Base-by-base conservation (phyloP, 2,329 filamentous ascomycete genomes). In the Penicillium sp. region DNA sequence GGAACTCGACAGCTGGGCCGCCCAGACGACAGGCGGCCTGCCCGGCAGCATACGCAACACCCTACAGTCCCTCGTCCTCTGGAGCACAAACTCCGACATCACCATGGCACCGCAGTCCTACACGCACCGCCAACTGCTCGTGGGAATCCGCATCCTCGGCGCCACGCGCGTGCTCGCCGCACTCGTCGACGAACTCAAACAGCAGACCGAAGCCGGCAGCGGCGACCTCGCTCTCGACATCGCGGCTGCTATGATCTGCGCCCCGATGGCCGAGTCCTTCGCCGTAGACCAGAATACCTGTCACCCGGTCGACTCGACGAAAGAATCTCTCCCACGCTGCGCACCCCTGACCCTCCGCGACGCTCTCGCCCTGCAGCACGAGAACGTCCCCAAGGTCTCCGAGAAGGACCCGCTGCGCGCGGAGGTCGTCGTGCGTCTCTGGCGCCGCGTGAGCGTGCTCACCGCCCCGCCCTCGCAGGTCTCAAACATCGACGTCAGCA, bases 31-130 rank as follows among this genome's bases (percentile, higher is more conserved):
- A 13, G 71, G 67, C 27, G 76, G 67, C 1, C 56, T 80, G 9
- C 57, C 68, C n/a, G 64, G 64, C 14, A 69, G 68, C 19, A 61
- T 81, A 11, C 69, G 72, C 23, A 70, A 65, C 37, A 73, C 70
- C 0, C 67, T 80, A 31, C 74, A 75, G 26, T 68, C 73, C 3
- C 62, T 80, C 7, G 66, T 75, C 0, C 62, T 72, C 7, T 82
- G 79, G 79, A 73, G 68, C 33, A 58, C 68, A 36, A 63, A 72
- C 33, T 65, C 72, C 2, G 68, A 69, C n/a, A 69, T 76, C 14
- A 73, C 69, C 45, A 71, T 75, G 37, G 70, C 72, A 2, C 76
- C 77, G 5, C 74, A 75, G 2, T 68, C 67, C 28, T 81, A 81
- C 54, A 76, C 74, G 0, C 76, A 78, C 48, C 70, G 71, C n/a